Percentiles rank a stretch among this genome's conserved stretches.
These are phyloP conservation scores for Diophrys sp. DNA, from an alignment of 73 alveolate species.

Conservation along the genomic window DNA sequence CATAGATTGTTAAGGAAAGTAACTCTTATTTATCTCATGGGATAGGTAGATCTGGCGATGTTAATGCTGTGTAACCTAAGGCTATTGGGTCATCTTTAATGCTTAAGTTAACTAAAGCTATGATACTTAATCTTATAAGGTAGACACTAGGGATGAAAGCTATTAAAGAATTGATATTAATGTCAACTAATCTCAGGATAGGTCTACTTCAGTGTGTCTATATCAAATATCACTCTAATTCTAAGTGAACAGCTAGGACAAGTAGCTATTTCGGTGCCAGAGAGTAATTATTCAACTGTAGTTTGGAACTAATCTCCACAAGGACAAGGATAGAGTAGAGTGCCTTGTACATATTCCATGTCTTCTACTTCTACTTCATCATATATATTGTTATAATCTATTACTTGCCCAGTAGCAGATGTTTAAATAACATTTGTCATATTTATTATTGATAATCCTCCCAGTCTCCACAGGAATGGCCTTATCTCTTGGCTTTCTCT, in stretches of 20 bases:
- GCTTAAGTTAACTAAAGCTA: constrained; percentile 70
- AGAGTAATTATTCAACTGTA: too few relatives aligned
- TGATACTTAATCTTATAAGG: constrained; percentile 34
- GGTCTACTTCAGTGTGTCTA: constrained; percentile 19
- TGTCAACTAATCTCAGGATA: too few relatives aligned
- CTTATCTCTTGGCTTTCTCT: constrained; percentile 68
- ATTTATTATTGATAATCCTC: constrained; percentile 69
- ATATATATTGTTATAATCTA: too few relatives aligned
- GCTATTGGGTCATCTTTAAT: constrained; percentile 98
- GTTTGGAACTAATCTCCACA: constrained; percentile 84
- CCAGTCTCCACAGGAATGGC: constrained; percentile 99
- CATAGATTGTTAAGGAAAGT: constrained; percentile 80
- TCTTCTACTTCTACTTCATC: constrained; percentile 8
- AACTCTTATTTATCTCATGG: constrained; percentile 97
- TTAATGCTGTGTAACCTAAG: constrained; percentile 94
- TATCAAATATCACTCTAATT: constrained; percentile 74
- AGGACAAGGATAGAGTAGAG: constrained; percentile 82
- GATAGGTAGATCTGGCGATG: constrained; percentile 95
- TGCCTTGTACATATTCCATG: constrained; percentile 18
- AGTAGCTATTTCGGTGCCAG: constrained; percentile 65
- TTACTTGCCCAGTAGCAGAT: too few relatives aligned
- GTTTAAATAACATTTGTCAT: constrained; percentile 43
- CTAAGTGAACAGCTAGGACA: constrained; percentile 88
- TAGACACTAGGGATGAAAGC: constrained; percentile 21
- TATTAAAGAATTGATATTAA: constrained; percentile 40